Percentiles rank a stretch among this genome's conserved stretches.
Evolutionary conservation across 176 grass and related monocot species (phyloP).

Genomic region (Carex pumila): DNA sequence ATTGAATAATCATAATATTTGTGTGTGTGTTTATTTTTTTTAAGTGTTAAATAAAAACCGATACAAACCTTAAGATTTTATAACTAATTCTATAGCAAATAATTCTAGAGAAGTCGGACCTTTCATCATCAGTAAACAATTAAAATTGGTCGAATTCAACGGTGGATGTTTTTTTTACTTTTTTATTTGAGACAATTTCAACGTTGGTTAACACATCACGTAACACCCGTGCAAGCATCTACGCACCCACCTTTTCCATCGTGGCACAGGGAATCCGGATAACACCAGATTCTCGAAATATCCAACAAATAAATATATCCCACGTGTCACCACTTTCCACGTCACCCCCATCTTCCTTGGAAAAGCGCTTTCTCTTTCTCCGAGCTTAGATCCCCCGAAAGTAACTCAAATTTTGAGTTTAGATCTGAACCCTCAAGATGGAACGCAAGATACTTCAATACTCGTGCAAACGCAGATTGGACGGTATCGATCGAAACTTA

Average conservation of each 20-base stretch:
- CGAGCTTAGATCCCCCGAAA: too few relatives aligned
- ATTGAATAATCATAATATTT: background rate
- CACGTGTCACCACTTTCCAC: constrained; percentile 1
- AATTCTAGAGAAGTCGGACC: background rate
- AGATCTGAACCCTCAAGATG: too few relatives aligned
- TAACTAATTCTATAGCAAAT: background rate
- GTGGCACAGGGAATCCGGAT: constrained; percentile 10
- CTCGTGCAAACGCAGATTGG: too few relatives aligned
- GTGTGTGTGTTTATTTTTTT: background rate
- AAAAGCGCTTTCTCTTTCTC: constrained; percentile 20
- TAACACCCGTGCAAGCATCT: constrained; percentile 36
- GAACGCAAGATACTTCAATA: too few relatives aligned
- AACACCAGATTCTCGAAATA: constrained; percentile 38
- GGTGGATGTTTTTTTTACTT: background rate
- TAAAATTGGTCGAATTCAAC: background rate
- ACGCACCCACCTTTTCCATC: background rate
- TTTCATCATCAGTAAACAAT: background rate
- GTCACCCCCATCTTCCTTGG: constrained; percentile 24
- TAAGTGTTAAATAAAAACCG: too few relatives aligned
- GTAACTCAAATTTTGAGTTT: too few relatives aligned
- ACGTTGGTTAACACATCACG: constrained; percentile 26
- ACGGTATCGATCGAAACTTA: accelerated
- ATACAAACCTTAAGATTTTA: too few relatives aligned
- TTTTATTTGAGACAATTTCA: too few relatives aligned
- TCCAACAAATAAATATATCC: constrained; percentile 1